Evolutionary conservation across 352 stramenopile species (phyloP).

Genomic region (Pythium monospermum): DNA sequence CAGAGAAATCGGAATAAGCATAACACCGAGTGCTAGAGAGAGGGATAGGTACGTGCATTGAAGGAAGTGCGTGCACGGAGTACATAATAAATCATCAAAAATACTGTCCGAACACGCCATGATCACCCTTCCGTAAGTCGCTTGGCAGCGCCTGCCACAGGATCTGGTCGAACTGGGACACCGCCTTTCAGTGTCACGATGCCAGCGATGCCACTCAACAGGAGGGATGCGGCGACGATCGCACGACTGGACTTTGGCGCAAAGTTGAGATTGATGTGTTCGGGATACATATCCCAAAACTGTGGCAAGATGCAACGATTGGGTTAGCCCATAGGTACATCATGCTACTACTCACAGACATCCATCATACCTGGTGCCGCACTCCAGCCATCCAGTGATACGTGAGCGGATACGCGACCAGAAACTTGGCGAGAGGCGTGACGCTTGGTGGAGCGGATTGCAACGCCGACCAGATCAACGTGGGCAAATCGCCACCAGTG

Average conservation of each 20-base stretch:
- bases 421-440: slow-evolving; percentile 87
- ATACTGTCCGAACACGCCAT: too few relatives aligned
- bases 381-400: slow-evolving; percentile 91
- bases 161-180: neutral
- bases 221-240: slow-evolving; percentile 41
- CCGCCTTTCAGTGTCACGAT: slow-evolving; percentile 7
- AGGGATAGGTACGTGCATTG: too few relatives aligned
- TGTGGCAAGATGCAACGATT: slow-evolving; percentile 11
- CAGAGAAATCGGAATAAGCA: too few relatives aligned
- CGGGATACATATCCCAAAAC: slow-evolving; percentile 89
- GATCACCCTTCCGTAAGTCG: neutral
- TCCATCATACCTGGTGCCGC: slow-evolving; percentile 71
- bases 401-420: slow-evolving; percentile 90
- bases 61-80: too few relatives aligned
- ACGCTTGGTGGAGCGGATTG: slow-evolving; percentile 66
- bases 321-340: neutral
- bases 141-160: neutral
- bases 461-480: slow-evolving; percentile 74
- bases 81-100: too few relatives aligned
- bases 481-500: slow-evolving; percentile 66
- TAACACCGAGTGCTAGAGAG: too few relatives aligned
- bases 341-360: neutral
- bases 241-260: slow-evolving; percentile 38
- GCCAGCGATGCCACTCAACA: slow-evolving; percentile 26
- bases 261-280: slow-evolving; percentile 76